phyloP scores from a whole-genome alignment of 345 rosid genomes.

The Erodium maritimum region DNA sequence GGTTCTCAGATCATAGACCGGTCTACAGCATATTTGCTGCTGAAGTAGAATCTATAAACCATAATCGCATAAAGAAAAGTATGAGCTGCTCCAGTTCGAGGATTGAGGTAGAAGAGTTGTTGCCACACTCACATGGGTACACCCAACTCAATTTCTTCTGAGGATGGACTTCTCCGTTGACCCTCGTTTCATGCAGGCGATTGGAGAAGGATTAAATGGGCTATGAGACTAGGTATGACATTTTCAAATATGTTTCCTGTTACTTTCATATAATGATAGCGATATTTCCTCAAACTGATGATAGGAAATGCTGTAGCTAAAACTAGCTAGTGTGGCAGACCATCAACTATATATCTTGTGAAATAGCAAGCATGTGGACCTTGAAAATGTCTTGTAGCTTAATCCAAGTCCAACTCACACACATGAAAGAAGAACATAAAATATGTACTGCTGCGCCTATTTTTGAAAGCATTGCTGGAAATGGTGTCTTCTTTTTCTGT shows the following conservation, averaged over 20 bases:
- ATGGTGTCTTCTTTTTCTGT: background rate
- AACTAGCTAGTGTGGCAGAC: no score
- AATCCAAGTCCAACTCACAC: no score
- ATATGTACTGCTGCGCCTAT: background rate
- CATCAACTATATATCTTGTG: no score
- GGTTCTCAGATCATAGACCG: constrained; percentile 97
- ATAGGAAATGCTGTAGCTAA: no score
- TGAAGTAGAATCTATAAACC: constrained; percentile 69
- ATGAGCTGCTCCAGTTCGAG: constrained; percentile 59
- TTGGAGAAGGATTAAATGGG: background rate
- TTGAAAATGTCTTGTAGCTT: no score
- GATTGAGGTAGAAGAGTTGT: constrained; percentile 78
- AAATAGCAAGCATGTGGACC: no score
- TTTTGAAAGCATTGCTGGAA: background rate
- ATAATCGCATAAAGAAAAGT: constrained; percentile 51
- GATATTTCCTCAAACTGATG: no score
- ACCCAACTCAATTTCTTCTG: constrained; percentile 34
- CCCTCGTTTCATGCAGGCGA: background rate
- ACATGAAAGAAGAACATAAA: no score
- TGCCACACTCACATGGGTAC: constrained; percentile 53
- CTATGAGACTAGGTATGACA: background rate
- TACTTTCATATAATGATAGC: no score
- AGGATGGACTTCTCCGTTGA: constrained; percentile 3
- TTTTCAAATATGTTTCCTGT: background rate
- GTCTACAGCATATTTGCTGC: constrained; percentile 74